Evolutionary conservation across 2,329 filamentous ascomycete species (phyloP).

Genomic region (Emydomyces testavorans): DNA sequence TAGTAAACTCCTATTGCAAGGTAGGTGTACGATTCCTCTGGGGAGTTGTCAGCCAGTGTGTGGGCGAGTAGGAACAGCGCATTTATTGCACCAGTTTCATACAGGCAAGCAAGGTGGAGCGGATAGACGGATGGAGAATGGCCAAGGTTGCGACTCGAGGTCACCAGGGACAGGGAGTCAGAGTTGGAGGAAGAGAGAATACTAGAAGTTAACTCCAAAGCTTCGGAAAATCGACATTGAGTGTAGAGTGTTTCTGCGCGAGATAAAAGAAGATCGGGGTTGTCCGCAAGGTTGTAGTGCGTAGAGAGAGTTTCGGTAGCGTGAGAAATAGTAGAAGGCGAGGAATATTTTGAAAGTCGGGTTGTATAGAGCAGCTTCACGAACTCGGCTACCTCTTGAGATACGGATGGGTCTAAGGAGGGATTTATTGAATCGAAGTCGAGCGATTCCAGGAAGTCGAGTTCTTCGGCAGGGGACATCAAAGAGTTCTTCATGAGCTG

Average conservation of each 20-base stretch:
- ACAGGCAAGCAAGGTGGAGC: constrained; percentile 79
- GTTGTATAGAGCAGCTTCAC: constrained; percentile 95
- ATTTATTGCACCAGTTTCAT: constrained; percentile 77
- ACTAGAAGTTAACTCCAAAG: constrained; percentile 68
- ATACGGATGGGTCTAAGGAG: constrained; percentile 49
- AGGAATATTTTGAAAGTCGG: constrained; percentile 85
- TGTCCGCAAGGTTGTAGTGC: constrained; percentile 76
- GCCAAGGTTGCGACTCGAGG: constrained; percentile 30
- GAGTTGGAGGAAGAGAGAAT: constrained; percentile 80
- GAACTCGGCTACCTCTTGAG: constrained; percentile 84
- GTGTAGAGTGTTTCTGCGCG: constrained; percentile 87
- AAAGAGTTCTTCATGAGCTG: constrained; percentile 95
- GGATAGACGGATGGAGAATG: constrained; percentile 57
- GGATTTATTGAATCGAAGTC: constrained; percentile 73
- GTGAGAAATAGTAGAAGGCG: constrained; percentile 66
- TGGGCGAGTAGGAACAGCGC: constrained; percentile 84
- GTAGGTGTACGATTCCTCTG: constrained; percentile 84
- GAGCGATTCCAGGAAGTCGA: constrained; percentile 74
- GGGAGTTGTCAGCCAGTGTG: constrained; percentile 81
- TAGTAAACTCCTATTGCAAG: constrained; percentile 94
- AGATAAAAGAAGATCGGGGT: constrained; percentile 81
- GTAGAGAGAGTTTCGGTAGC: constrained; percentile 86
- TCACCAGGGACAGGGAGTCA: constrained; percentile 48
- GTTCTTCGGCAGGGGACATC: constrained; percentile 79
- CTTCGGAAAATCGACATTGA: constrained; percentile 84